Evolutionary conservation across 1,139 yeast species (phyloP).

Genomic region (Blastobotrys malaysiensis): DNA sequence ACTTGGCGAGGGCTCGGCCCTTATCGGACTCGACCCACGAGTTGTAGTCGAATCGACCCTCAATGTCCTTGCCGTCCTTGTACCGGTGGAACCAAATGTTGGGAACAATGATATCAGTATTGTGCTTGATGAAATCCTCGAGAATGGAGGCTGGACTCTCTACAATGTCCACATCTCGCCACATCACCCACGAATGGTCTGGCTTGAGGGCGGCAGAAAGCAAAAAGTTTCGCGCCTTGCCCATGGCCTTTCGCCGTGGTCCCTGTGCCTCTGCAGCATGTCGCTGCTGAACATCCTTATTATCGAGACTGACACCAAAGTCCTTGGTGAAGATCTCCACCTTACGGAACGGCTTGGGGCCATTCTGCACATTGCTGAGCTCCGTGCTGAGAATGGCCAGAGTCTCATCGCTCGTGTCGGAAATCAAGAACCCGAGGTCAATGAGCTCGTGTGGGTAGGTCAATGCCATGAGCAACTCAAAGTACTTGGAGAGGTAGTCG

Average conservation of each 20-base stretch:
- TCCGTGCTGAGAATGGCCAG: constrained; percentile 56
- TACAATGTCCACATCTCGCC: constrained; percentile 73
- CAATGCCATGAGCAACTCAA: constrained; percentile 72
- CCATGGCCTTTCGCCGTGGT: constrained; percentile 66
- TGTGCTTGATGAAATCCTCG: constrained; percentile 62
- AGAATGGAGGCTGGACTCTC: constrained; percentile 54
- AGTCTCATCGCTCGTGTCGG: constrained; percentile 70
- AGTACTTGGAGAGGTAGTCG: constrained; percentile 73
- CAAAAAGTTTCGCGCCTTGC: constrained; percentile 67
- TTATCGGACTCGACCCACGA: constrained; percentile 90
- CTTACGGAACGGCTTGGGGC: constrained; percentile 54
- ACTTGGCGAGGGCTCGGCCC: constrained; percentile 68
- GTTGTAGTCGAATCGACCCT: constrained; percentile 81
- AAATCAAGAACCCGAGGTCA: constrained; percentile 86
- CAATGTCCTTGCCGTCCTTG: constrained; percentile 68
- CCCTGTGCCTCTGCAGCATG: constrained; percentile 73
- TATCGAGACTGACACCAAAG: constrained; percentile 57
- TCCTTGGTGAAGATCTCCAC: constrained; percentile 51
- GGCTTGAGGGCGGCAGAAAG: constrained; percentile 56
- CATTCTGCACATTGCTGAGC: constrained; percentile 25
- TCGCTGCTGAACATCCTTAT: constrained; percentile 77
- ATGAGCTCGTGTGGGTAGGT: constrained; percentile 81
- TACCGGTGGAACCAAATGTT: constrained; percentile 82
- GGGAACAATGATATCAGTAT: constrained; percentile 68
- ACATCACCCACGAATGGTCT: constrained; percentile 67